Percentiles rank a stretch among this genome's conserved stretches.
Evolutionary conservation across 2,329 filamentous ascomycete species (phyloP).

Genomic region (Emergomyces orientalis): DNA sequence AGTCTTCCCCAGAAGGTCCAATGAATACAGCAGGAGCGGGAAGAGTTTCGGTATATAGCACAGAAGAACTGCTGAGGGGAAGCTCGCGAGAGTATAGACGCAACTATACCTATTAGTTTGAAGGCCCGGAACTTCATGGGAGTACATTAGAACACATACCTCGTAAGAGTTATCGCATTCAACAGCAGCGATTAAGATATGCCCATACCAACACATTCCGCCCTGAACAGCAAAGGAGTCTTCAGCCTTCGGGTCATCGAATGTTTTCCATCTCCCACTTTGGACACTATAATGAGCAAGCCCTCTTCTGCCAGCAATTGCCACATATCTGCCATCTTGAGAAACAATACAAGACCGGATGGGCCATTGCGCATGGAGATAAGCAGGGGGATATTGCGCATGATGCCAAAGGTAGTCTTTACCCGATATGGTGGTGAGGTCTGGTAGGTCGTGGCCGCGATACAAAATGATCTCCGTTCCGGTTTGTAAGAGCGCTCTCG

Average conservation of each 20-base stretch:
- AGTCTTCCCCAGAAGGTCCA: constrained; percentile 83
- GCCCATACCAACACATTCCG: constrained; percentile 98
- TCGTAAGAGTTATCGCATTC: constrained; percentile 75
- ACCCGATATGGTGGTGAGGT: constrained; percentile 82
- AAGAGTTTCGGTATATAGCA: constrained; percentile 68
- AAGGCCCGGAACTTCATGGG: neutral
- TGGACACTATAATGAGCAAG: constrained; percentile 92
- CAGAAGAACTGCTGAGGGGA: constrained; percentile 60
- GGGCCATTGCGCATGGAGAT: constrained; percentile 88
- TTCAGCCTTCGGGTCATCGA: constrained; percentile 69
- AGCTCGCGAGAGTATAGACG: constrained; percentile 88
- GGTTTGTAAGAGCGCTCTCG: constrained; percentile 79
- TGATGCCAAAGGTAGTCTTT: constrained; percentile 95
- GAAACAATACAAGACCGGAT: constrained; percentile 81
- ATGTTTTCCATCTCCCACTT: constrained; percentile 93
- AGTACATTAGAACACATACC: constrained; percentile 29
- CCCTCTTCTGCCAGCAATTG: constrained; percentile 86
- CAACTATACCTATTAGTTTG: constrained; percentile 40
- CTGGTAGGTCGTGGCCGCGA: constrained; percentile 81
- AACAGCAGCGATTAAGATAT: constrained; percentile 87
- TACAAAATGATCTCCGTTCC: constrained; percentile 86
- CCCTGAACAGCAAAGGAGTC: constrained; percentile 87
- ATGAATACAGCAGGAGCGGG: constrained; percentile 83
- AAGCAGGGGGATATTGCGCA: constrained; percentile 71
- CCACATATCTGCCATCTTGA: constrained; percentile 84